Percentiles rank a stretch among this genome's conserved stretches.
phyloP scores from a whole-genome alignment of 345 rosid genomes.

The Syzygium grande region DNA sequence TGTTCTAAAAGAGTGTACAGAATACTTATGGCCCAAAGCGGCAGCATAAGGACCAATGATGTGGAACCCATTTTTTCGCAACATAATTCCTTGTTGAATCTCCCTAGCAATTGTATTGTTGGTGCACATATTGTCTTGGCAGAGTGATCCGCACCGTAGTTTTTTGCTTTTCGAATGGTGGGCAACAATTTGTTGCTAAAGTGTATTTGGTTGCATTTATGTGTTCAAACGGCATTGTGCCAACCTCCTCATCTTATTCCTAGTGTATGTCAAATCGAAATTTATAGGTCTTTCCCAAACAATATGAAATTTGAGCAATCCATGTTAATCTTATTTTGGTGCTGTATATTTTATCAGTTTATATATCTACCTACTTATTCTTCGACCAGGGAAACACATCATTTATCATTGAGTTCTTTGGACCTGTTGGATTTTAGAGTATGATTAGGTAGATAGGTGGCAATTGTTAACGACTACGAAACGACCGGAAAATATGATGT shows the following conservation, averaged over 20 bases:
- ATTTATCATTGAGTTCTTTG: not conserved
- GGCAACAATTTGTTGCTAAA: not conserved
- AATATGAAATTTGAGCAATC: not conserved
- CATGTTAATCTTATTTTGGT: not conserved
- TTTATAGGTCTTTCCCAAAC: not conserved
- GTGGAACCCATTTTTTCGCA: conserved; percentile 79
- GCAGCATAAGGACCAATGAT: conserved; percentile 68
- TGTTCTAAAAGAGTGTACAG: conserved; percentile 85
- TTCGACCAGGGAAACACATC: not conserved
- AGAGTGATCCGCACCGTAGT: not conserved
- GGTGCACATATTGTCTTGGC: not conserved
- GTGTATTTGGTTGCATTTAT: not conserved
- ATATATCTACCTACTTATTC: not conserved
- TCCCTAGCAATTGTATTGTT: not conserved
- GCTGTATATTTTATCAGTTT: not conserved
- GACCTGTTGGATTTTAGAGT: not conserved
- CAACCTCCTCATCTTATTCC: not conserved
- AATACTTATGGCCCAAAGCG: conserved; percentile 70
- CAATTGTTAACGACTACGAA: not conserved
- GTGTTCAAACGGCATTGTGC: not conserved
- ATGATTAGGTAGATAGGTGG: not conserved
- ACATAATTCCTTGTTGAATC: not conserved
- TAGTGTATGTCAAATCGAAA: not conserved
- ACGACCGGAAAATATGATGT: not conserved
- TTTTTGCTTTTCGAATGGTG: not conserved